phyloP scores from a whole-genome alignment of 192 early-diverging fungal species.

The Phlyctochytrium arcticum region DNA sequence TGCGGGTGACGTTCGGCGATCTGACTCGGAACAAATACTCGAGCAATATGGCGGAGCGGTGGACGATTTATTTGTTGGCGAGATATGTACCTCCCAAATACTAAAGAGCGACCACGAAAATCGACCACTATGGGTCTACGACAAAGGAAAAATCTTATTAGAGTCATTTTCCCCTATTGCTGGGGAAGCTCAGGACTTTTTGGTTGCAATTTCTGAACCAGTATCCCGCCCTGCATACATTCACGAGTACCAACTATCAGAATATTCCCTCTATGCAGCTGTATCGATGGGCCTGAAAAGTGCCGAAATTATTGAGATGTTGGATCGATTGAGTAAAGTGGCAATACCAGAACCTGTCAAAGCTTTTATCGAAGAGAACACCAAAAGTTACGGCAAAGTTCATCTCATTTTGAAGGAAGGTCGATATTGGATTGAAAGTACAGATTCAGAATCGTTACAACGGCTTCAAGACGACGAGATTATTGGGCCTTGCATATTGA shows the following conservation, averaged over 20 bases:
- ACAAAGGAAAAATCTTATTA: constrained; percentile 78
- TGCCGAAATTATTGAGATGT: constrained; percentile 84
- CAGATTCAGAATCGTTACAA: constrained; percentile 75
- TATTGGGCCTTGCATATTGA: constrained; percentile 63
- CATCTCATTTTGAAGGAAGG: constrained; percentile 96
- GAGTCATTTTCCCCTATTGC: constrained; percentile 97
- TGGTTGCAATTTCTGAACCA: constrained; percentile 89
- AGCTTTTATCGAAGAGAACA: constrained; percentile 74
- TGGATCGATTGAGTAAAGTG: constrained; percentile 86
- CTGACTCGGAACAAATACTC: too few relatives aligned
- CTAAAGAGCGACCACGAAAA: constrained; percentile 86
- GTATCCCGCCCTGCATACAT: constrained; percentile 50
- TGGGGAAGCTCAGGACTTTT: constrained; percentile 92
- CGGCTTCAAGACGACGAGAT: constrained; percentile 65
- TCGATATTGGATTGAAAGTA: constrained; percentile 89
- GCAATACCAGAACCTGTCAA: constrained; percentile 64
- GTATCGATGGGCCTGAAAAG: constrained; percentile 91
- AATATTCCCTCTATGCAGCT: constrained; percentile 95
- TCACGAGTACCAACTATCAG: constrained; percentile 93
- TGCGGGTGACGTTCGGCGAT: too few relatives aligned
- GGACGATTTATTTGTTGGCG: background rate
- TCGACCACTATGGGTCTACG: constrained; percentile 87
- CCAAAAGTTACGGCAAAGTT: constrained; percentile 90
- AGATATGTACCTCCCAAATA: background rate
- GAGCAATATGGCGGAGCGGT: background rate